Conservation (phyloP, 345 rosid species). For the Turnera subulata region DNA sequence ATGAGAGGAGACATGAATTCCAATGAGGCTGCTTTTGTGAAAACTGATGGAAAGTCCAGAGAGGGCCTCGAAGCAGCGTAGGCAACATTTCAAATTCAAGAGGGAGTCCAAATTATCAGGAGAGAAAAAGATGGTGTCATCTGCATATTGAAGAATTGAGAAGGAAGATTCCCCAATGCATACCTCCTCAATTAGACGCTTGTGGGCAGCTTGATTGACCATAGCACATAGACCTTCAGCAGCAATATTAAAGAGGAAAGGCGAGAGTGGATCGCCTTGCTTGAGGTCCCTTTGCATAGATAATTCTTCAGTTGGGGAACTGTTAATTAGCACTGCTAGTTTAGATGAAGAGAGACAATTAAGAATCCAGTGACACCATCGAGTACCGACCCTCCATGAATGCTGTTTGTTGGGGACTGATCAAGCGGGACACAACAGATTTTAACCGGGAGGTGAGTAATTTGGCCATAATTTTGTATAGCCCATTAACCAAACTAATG, state of each 20-base stretch:
- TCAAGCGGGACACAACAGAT: background rate
- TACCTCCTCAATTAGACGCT: background rate
- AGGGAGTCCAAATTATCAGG: background rate
- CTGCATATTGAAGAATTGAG: background rate
- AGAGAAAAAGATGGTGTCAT: background rate
- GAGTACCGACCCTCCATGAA: background rate
- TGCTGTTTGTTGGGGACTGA: background rate
- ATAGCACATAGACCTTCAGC: background rate
- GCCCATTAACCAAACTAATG: background rate
- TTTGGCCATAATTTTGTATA: background rate
- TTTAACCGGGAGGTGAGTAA: background rate
- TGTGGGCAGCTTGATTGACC: background rate
- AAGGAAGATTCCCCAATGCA: background rate
- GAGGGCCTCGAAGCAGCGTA: background rate
- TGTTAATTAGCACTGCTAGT: too few species aligned
- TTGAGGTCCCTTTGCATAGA: background rate
- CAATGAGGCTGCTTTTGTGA: background rate
- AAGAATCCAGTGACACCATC: background rate
- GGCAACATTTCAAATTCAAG: background rate
- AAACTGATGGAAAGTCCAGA: background rate
- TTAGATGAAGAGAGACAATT: background rate
- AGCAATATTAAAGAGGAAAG: background rate
- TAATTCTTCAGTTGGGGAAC: background rate
- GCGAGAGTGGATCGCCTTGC: background rate
- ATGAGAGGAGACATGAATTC: background rate